Percentiles rank a stretch among this genome's conserved stretches.
Evolutionary conservation across 257 asterid species (phyloP).

Genomic region (Fraxinus anomala): DNA sequence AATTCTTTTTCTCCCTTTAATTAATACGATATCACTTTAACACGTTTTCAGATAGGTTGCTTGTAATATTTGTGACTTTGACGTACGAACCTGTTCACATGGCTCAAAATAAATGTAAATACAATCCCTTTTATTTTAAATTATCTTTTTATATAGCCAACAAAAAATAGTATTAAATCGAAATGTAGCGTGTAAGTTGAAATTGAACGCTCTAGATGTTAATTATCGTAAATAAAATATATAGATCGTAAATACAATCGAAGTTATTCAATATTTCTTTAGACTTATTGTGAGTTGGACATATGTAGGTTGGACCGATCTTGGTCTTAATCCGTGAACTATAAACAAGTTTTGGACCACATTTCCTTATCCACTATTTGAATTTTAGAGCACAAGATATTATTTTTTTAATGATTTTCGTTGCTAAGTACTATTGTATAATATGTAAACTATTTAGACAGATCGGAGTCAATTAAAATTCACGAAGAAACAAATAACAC

Average conservation of each 20-base stretch:
- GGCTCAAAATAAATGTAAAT: conserved; percentile 1
- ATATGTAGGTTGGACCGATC: no score
- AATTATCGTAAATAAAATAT: no score
- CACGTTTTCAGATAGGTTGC: conserved; percentile 40
- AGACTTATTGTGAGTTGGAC: background rate
- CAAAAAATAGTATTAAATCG: background rate
- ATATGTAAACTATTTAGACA: no score
- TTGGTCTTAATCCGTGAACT: background rate
- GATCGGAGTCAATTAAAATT: no score
- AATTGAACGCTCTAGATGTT: background rate
- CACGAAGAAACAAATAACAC: background rate
- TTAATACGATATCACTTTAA: conserved; percentile 25
- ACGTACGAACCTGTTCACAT: conserved; percentile 18
- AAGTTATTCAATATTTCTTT: no score
- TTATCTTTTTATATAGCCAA: background rate
- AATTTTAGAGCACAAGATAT: background rate
- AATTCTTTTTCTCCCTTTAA: conserved; percentile 9
- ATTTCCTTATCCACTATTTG: background rate
- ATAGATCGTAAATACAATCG: background rate
- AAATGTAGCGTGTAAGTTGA: background rate
- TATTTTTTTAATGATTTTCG: no score
- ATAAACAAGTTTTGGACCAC: background rate
- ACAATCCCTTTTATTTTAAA: background rate
- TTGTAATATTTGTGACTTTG: conserved; percentile 28
- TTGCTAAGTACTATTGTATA: no score